These are phyloP conservation scores for Volvox carteri DNA, from an alignment of 163 green algal species.

Conservation along the genomic window DNA sequence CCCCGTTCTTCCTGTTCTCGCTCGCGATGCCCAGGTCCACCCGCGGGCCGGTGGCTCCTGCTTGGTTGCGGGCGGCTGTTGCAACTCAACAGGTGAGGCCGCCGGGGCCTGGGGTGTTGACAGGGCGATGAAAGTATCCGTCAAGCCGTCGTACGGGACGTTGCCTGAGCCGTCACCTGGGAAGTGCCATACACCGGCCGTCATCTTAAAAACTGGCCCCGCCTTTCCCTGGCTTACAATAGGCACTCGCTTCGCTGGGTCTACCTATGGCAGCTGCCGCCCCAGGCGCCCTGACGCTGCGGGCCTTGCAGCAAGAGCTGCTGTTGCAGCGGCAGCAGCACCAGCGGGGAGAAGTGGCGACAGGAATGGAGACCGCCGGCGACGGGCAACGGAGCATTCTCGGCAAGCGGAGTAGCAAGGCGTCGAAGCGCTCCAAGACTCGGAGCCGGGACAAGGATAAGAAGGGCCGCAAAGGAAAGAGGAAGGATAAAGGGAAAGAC, in stretches of 20 bases:
- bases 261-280: slow-evolving; percentile 5
- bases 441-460: background rate
- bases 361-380: background rate
- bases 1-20: background rate
- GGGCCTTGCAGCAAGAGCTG: background rate
- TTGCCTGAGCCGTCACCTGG: too few relatives aligned
- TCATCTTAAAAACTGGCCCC: too few relatives aligned
- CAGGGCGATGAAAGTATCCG: too few relatives aligned
- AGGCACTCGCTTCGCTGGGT: background rate
- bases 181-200: too few relatives aligned
- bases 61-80: slow-evolving; percentile 30
- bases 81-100: slow-evolving; percentile 29
- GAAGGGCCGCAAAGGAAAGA: slow-evolving; percentile 13
- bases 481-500: background rate
- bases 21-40: background rate
- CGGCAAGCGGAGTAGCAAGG: background rate
- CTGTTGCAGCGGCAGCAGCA: background rate
- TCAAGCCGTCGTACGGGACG: too few relatives aligned
- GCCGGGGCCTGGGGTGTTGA: too few relatives aligned
- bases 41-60: slow-evolving; percentile 30
- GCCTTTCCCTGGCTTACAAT: too few relatives aligned
- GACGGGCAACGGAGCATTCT: background rate
- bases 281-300: background rate
- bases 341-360: background rate
- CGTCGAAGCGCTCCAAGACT: background rate